Evolutionary conservation across 495 filamentous ascomycete species (phyloP).

Genomic region (Echria macrotheca): DNA sequence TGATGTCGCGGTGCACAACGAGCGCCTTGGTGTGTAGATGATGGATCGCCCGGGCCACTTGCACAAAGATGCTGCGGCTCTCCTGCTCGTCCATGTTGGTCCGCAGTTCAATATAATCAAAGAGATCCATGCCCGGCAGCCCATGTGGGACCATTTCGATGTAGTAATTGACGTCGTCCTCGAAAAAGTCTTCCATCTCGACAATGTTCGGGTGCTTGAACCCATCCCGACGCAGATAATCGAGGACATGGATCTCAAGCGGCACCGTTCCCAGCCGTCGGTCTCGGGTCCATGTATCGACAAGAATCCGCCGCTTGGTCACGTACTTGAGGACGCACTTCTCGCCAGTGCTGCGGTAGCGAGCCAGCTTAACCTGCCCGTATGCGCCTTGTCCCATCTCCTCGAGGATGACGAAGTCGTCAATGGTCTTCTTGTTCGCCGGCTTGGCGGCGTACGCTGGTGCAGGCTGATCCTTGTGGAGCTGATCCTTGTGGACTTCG

Average conservation of each 20-base stretch:
- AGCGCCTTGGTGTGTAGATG: constrained; percentile 87
- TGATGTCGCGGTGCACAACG: constrained; percentile 96
- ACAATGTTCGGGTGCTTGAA: constrained; percentile 92
- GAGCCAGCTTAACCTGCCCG: constrained; percentile 93
- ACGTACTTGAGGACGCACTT: constrained; percentile 97
- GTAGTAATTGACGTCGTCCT: constrained; percentile 97
- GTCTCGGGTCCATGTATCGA: constrained; percentile 98
- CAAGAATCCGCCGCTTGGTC: constrained; percentile 92
- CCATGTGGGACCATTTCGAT: constrained; percentile 98
- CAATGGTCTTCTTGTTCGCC: constrained; percentile 69
- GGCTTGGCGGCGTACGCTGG: constrained; percentile 20
- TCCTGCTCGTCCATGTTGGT: constrained; percentile 95
- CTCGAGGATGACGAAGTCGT: constrained; percentile 88
- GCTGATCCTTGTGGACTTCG: constrained; percentile 17
- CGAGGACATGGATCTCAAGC: constrained; percentile 93
- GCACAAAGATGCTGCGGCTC: constrained; percentile 89
- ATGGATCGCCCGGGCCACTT: constrained; percentile 82
- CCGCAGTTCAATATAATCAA: constrained; percentile 96
- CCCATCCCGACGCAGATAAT: constrained; percentile 85
- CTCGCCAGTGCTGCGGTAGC: constrained; percentile 72
- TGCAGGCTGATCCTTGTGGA: constrained; percentile 30
- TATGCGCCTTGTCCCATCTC: constrained; percentile 99
- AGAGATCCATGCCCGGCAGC: constrained; percentile 95
- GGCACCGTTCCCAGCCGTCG: constrained; percentile 93
- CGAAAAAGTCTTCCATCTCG: constrained; percentile 98